These are phyloP conservation scores for Malus hybrid DNA, from an alignment of 331 rosid species.

Conservation along the genomic window DNA sequence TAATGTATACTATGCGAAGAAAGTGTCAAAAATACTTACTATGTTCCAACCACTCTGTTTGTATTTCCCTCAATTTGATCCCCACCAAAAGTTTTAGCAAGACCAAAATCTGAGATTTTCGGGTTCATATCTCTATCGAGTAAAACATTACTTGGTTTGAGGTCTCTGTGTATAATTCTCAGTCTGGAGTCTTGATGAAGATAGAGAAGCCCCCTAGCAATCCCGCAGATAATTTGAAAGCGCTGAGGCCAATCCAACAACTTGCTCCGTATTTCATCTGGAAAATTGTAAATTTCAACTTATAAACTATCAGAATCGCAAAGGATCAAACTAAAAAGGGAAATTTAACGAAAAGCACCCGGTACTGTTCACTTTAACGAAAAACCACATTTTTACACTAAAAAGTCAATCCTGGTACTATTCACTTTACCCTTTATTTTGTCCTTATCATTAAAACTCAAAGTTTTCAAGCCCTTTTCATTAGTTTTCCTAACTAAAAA, in stretches of 20 bases:
- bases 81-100: slow-evolving; percentile 10
- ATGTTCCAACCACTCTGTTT: slow-evolving; percentile 15
- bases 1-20: neutral
- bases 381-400: too few species aligned
- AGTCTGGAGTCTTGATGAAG: slow-evolving; percentile 48
- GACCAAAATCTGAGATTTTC: slow-evolving; percentile 14
- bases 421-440: too few species aligned
- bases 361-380: too few species aligned
- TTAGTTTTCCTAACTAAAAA: too few species aligned
- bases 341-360: too few species aligned
- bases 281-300: neutral
- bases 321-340: neutral
- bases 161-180: slow-evolving; percentile 32
- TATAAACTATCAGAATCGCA: neutral
- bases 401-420: too few species aligned
- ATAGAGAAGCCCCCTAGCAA: slow-evolving; percentile 41
- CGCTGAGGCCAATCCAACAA: slow-evolving; percentile 44
- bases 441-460: too few species aligned
- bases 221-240: slow-evolving; percentile 35
- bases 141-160: slow-evolving; percentile 30
- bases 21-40: neutral
- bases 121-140: slow-evolving; percentile 21
- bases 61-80: slow-evolving; percentile 10
- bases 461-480: too few species aligned
- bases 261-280: slow-evolving; percentile 19